These are phyloP conservation scores for Yamadazyma scolyti DNA, from an alignment of 805 yeast species.

Conservation along the genomic window DNA sequence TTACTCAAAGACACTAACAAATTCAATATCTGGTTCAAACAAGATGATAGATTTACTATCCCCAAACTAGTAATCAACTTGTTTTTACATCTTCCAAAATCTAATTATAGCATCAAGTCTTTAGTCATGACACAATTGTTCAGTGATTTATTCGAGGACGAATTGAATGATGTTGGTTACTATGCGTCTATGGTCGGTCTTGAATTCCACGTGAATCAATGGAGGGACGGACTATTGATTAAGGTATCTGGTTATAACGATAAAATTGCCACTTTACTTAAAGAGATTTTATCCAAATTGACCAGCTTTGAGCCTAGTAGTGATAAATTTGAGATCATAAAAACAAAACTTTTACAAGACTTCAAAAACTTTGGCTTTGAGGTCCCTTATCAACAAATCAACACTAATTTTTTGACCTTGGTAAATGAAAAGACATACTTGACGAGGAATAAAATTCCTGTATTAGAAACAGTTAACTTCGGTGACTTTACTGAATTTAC, in stretches of 20 bases:
- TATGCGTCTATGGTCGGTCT: constrained; percentile 84
- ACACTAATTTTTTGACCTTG: constrained; percentile 56
- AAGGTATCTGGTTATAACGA: constrained; percentile 80
- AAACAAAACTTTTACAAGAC: constrained; percentile 59
- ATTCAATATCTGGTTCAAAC: constrained; percentile 78
- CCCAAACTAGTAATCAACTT: constrained; percentile 79
- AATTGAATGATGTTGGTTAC: constrained; percentile 70
- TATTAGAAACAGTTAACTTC: constrained; percentile 39
- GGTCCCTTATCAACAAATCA: constrained; percentile 77
- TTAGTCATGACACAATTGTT: constrained; percentile 58
- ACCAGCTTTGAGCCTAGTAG: constrained; percentile 45
- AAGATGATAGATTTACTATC: constrained; percentile 82
- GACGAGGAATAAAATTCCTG: constrained; percentile 55
- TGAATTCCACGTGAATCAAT: constrained; percentile 50
- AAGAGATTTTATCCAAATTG: constrained; percentile 55
- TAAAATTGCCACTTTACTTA: constrained; percentile 62
- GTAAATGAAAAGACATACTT: constrained; percentile 73
- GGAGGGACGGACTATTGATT: constrained; percentile 69
- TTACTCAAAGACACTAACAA: constrained; percentile 51
- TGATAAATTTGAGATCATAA: constrained; percentile 63
- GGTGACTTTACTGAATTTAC: constrained; percentile 50
- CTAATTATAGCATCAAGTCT: constrained; percentile 55
- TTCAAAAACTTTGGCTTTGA: constrained; percentile 66
- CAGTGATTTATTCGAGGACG: constrained; percentile 71
- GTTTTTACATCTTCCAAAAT: constrained; percentile 61